Conservation (phyloP, 139 green algal genomes). For the Ettlia oleoabundans region DNA sequence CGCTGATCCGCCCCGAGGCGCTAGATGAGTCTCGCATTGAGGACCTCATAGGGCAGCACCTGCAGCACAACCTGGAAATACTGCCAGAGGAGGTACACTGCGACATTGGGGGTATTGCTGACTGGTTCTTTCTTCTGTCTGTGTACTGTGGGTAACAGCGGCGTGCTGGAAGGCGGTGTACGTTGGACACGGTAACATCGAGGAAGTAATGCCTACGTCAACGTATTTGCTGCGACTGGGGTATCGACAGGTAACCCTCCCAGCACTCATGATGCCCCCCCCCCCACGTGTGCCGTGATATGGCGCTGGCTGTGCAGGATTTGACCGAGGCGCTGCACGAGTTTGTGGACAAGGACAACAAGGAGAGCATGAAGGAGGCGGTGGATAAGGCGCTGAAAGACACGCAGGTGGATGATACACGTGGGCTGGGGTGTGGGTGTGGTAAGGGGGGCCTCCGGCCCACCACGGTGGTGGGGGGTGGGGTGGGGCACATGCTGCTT, state of each 20-base stretch:
- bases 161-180: too few species aligned
- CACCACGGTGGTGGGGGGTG: background rate
- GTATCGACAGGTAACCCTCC: too few species aligned
- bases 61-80: slow-evolving; percentile 71
- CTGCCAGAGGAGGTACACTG: slow-evolving; percentile 64
- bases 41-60: slow-evolving; percentile 76
- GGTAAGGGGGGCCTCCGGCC: background rate
- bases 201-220: too few species aligned
- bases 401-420: slow-evolving; percentile 37
- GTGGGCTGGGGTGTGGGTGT: background rate
- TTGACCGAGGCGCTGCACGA: slow-evolving; percentile 75
- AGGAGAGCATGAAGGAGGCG: slow-evolving; percentile 58
- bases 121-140: too few species aligned
- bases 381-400: slow-evolving; percentile 43
- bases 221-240: too few species aligned
- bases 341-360: slow-evolving; percentile 96
- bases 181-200: too few species aligned
- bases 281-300: too few species aligned
- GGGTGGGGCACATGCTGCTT: background rate
- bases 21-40: slow-evolving; percentile 85
- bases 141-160: too few species aligned
- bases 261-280: too few species aligned
- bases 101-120: background rate
- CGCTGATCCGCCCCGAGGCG: slow-evolving; percentile 62
- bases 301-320: slow-evolving; percentile 40